A percentile compares a stretch with the other conserved stretches of the same genome.
phyloP scores from a whole-genome alignment of 768 basidiomycete genomes.

The Fomitopsis pulvina region DNA sequence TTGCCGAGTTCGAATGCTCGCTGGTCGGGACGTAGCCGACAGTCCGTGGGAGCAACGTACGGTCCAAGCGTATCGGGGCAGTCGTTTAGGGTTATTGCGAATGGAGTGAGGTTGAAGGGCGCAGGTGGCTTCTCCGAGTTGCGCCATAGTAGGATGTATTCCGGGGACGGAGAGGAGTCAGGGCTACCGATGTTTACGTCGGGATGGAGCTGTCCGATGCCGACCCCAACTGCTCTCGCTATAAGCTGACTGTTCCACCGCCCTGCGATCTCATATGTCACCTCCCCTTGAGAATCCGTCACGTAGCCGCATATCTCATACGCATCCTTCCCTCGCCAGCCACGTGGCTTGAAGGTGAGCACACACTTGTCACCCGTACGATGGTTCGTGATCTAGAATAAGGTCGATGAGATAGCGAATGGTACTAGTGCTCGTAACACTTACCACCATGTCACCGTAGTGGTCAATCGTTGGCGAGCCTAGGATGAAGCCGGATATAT shows the following conservation, averaged over 20 bases:
- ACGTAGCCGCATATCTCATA: constrained; percentile 90
- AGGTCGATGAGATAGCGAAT: background rate
- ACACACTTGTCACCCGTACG: constrained; percentile 83
- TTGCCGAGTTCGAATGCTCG: constrained; percentile 87
- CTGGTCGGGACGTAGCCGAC: constrained; percentile 87
- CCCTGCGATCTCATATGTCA: constrained; percentile 86
- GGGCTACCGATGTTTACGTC: constrained; percentile 54
- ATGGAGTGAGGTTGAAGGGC: constrained; percentile 95
- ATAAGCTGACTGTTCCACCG: constrained; percentile 95
- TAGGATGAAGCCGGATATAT: constrained; percentile 88
- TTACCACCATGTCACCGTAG: constrained; percentile 85
- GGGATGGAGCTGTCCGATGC: constrained; percentile 55
- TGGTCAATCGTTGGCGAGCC: constrained; percentile 59
- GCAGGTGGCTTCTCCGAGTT: constrained; percentile 79
- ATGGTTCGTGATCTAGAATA: constrained; percentile 71
- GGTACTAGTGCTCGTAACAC: constrained; percentile 25
- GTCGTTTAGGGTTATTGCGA: constrained; percentile 88
- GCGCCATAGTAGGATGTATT: constrained; percentile 86
- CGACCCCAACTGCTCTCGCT: constrained; percentile 62
- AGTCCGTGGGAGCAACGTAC: constrained; percentile 85
- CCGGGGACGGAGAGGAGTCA: constrained; percentile 41
- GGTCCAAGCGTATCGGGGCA: constrained; percentile 69
- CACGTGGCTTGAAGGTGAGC: constrained; percentile 92
- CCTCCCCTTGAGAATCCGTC: constrained; percentile 51
- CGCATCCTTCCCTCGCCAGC: constrained; percentile 89